A percentile compares a stretch with the other conserved stretches of the same genome.
Evolutionary conservation across 768 basidiomycete species (phyloP).

Genomic region (Lentinula edodes): DNA sequence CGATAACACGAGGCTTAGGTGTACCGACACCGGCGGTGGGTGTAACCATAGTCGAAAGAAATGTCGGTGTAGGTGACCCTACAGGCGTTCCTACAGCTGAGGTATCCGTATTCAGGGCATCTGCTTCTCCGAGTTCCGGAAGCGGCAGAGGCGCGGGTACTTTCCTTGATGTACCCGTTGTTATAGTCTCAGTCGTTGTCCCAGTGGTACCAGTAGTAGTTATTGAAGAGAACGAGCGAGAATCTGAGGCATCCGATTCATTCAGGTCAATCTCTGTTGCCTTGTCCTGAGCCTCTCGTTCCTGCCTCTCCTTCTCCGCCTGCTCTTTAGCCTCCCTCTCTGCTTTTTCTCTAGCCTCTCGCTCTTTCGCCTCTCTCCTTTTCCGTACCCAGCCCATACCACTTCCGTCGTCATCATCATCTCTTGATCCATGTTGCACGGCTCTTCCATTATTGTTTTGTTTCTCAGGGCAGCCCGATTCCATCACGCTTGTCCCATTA

Average conservation of each 20-base stretch:
- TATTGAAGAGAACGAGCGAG: constrained; percentile 9
- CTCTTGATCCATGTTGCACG: constrained; percentile 22
- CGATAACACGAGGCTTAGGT: neutral
- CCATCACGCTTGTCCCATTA: constrained; percentile 11
- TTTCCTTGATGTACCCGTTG: neutral
- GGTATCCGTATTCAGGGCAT: neutral
- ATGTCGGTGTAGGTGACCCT: neutral
- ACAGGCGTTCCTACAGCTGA: neutral
- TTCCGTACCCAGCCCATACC: constrained; percentile 81
- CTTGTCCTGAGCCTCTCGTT: neutral
- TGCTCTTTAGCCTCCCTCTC: constrained; percentile 26
- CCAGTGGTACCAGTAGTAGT: constrained; percentile 10
- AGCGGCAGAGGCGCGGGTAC: neutral
- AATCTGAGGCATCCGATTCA: constrained; percentile 11
- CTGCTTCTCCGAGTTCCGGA: neutral
- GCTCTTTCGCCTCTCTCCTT: constrained; percentile 25
- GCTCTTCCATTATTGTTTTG: constrained; percentile 15
- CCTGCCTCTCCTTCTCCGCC: constrained; percentile 17
- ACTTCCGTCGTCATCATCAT: constrained; percentile 75
- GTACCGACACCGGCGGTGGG: neutral
- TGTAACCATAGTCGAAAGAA: neutral
- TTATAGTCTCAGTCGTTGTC: constrained; percentile 5
- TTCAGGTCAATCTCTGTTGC: constrained; percentile 12
- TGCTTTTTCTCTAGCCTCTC: constrained; percentile 46
- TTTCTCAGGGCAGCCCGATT: constrained; percentile 14